These are phyloP conservation scores for Pythium oligandrum DNA, from an alignment of 352 stramenopile species.

Conservation along the genomic window DNA sequence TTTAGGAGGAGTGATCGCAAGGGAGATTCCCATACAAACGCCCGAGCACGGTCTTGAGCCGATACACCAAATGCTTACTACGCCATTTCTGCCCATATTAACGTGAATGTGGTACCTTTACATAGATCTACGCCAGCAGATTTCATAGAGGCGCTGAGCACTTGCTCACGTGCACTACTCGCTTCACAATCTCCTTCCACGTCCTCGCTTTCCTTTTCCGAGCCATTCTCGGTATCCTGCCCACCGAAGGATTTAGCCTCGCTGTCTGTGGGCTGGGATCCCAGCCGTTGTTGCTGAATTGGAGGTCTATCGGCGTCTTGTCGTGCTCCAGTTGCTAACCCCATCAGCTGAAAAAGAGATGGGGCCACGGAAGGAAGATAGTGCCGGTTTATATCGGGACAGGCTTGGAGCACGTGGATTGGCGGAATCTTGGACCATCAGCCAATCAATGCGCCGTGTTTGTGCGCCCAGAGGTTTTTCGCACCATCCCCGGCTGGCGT, in stretches of 20 bases:
- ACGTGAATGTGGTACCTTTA: too few species aligned
- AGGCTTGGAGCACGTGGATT: slow-evolving; percentile 27
- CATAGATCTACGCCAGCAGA: too few species aligned
- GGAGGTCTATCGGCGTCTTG: slow-evolving; percentile 21
- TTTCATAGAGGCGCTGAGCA: too few species aligned
- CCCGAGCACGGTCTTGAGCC: neutral
- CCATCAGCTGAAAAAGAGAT: slow-evolving; percentile 34
- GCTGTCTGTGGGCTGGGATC: slow-evolving; percentile 1
- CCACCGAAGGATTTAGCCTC: slow-evolving; percentile 21
- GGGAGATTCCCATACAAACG: slow-evolving; percentile 15
- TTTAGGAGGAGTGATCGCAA: slow-evolving; percentile 27
- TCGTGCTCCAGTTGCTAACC: slow-evolving; percentile 22
- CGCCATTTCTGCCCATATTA: too few species aligned
- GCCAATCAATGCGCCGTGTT: slow-evolving; percentile 22
- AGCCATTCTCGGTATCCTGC: slow-evolving; percentile 19
- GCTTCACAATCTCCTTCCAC: too few species aligned
- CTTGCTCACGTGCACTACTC: too few species aligned
- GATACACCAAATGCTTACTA: too few species aligned
- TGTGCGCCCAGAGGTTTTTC: slow-evolving; percentile 22
- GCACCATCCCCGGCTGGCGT: slow-evolving; percentile 6
- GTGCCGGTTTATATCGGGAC: slow-evolving; percentile 30
- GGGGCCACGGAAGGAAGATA: slow-evolving; percentile 27
- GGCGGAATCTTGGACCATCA: slow-evolving; percentile 16
- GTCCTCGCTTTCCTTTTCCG: slow-evolving; percentile 7
- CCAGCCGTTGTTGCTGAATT: slow-evolving; percentile 27